A percentile compares a stretch with the other conserved stretches of the same genome.
Evolutionary conservation across 371 early-diverging fungal species (phyloP).

Genomic region (Mortierella sp.): DNA sequence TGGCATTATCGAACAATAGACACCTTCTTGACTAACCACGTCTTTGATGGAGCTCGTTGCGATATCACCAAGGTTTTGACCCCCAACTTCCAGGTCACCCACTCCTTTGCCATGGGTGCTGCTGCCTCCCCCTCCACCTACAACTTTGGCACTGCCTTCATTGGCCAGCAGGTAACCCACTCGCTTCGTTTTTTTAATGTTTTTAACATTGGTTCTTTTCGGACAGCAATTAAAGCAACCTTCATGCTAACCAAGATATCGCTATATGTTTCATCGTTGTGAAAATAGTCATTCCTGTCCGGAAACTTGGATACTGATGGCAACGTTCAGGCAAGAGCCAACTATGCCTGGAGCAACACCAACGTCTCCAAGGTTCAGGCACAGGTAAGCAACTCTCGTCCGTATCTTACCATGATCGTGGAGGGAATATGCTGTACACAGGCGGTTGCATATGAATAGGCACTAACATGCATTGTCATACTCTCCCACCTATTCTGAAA

Average conservation of each 20-base stretch:
- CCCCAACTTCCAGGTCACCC: slow-evolving; percentile 94
- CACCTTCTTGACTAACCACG: slow-evolving; percentile 82
- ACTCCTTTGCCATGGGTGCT: slow-evolving; percentile 92
- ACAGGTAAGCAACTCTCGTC: slow-evolving; percentile 77
- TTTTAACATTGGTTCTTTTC: background rate
- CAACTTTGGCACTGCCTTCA: slow-evolving; percentile 77
- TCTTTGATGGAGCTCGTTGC: slow-evolving; percentile 96
- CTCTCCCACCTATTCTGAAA: background rate
- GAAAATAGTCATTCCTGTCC: slow-evolving; percentile 77
- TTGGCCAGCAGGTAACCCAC: slow-evolving; percentile 64
- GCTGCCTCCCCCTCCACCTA: slow-evolving; percentile 87
- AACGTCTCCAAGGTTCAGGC: slow-evolving; percentile 84
- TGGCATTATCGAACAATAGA: slow-evolving; percentile 59
- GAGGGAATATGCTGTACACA: no score
- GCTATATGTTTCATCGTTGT: background rate
- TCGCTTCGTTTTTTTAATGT: background rate
- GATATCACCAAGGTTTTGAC: slow-evolving; percentile 93
- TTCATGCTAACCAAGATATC: no score
- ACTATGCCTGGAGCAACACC: slow-evolving; percentile 73
- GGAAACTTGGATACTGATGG: slow-evolving; percentile 95
- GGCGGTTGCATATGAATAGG: background rate
- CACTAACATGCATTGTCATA: background rate
- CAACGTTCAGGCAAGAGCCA: slow-evolving; percentile 77
- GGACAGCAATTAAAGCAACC: background rate
- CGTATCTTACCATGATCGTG: no score